Conservation (phyloP, 805 yeast species). For the Peterozyma xylosa region DNA sequence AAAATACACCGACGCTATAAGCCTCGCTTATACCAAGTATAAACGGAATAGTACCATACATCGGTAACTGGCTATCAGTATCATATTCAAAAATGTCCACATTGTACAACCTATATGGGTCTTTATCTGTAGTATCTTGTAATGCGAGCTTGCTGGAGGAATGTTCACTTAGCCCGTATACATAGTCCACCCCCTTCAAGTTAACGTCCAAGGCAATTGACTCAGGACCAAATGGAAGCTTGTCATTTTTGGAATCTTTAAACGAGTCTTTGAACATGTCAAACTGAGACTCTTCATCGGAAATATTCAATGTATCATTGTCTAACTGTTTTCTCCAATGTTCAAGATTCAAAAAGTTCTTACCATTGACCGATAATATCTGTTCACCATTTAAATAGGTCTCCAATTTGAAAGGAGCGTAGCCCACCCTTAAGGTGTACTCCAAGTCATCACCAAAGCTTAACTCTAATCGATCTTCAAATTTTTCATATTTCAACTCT, state of each 20-base stretch:
- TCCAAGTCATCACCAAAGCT: conserved; percentile 30
- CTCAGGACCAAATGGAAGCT: conserved; percentile 80
- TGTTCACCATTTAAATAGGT: conserved; percentile 35
- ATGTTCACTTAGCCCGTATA: conserved; percentile 97
- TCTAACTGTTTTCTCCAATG: conserved; percentile 53
- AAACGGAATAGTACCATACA: conserved; percentile 94
- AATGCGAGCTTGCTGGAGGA: conserved; percentile 66
- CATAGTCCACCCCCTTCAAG: conserved; percentile 51
- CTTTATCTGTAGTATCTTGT: conserved; percentile 54
- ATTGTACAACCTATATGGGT: conserved; percentile 84
- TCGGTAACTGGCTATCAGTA: conserved; percentile 71
- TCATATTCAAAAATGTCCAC: conserved; percentile 96
- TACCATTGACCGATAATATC: conserved; percentile 59
- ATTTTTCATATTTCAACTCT: conserved; percentile 13
- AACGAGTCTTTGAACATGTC: conserved; percentile 70
- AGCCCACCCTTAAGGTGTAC: conserved; percentile 34
- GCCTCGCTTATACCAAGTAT: conserved; percentile 60
- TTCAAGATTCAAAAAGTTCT: conserved; percentile 71
- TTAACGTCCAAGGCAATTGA: conserved; percentile 75
- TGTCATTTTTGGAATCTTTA: conserved; percentile 57
- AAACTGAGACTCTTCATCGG: conserved; percentile 54
- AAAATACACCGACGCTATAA: conserved; percentile 68
- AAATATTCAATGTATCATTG: conserved; percentile 28
- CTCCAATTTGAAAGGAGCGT: conserved; percentile 42
- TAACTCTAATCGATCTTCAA: conserved; percentile 12